A percentile compares a stretch with the other conserved stretches of the same genome.
These are phyloP conservation scores for Globisporangium orthogonon DNA, from an alignment of 352 stramenopile genomes.

Conservation along the genomic window DNA sequence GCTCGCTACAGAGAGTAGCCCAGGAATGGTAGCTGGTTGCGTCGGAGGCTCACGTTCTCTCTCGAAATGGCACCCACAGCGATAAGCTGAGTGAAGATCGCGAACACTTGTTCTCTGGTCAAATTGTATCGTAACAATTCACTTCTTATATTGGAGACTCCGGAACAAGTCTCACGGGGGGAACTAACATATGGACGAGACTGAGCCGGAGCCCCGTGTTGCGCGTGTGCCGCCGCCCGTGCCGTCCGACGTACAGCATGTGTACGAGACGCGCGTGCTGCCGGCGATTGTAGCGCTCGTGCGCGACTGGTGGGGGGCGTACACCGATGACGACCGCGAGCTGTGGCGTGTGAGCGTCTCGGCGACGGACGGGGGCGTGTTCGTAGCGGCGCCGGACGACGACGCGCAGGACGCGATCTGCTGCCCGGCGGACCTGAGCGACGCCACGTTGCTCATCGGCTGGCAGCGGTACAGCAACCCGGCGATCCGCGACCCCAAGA, in stretches of 20 bases:
- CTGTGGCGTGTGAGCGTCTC: conserved; percentile 3
- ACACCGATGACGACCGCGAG: not conserved
- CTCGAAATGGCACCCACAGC: too few relatives aligned
- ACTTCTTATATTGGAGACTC: too few relatives aligned
- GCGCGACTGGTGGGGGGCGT: conserved; percentile 2
- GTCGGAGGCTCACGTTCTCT: too few relatives aligned
- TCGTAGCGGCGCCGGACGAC: conserved; percentile 9
- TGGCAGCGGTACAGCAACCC: conserved; percentile 10
- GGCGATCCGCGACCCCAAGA: conserved; percentile 6
- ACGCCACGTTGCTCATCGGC: conserved; percentile 9
- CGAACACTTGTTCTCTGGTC: too few relatives aligned
- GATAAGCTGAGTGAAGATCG: too few relatives aligned
- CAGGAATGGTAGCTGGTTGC: too few relatives aligned
- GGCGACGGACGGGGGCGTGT: not conserved
- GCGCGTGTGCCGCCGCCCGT: not conserved
- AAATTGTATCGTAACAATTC: too few relatives aligned
- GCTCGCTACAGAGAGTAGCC: too few relatives aligned
- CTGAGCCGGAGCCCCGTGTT: not conserved
- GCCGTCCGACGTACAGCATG: not conserved
- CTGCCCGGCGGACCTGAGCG: conserved; percentile 2
- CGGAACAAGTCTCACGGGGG: too few relatives aligned
- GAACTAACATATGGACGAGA: not conserved
- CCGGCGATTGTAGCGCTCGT: conserved; percentile 3
- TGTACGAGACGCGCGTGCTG: conserved; percentile 1
- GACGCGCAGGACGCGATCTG: conserved; percentile 8